Percentiles rank a stretch among this genome's conserved stretches.
Conservation (phyloP, 2,329 filamentous ascomycete genomes). For the Sarocladium kiliense region DNA sequence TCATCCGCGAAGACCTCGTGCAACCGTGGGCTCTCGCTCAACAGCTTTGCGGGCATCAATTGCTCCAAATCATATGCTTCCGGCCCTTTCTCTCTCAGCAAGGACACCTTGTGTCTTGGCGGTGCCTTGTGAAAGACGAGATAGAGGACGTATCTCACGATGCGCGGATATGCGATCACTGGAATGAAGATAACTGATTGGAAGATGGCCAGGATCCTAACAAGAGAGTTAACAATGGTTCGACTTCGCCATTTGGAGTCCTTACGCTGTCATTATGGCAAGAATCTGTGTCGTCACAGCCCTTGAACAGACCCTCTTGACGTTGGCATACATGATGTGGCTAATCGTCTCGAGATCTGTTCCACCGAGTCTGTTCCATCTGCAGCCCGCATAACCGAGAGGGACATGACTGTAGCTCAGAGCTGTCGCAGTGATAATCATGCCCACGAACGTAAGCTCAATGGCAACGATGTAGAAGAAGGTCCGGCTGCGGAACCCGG, state of each 20-base stretch:
- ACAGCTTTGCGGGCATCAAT: background rate
- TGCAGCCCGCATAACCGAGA: background rate
- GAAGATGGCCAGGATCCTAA: background rate
- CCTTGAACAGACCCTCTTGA: background rate
- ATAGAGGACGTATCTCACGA: background rate
- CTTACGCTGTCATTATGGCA: conserved; percentile 5
- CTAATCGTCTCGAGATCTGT: background rate
- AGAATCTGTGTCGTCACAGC: conserved; percentile 3
- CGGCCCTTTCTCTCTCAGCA: background rate
- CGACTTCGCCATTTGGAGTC: too few relatives aligned
- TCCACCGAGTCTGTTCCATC: background rate
- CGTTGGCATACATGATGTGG: background rate
- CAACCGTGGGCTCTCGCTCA: background rate
- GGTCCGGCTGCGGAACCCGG: background rate
- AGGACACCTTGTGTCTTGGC: background rate
- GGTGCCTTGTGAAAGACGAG: background rate
- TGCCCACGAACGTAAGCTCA: conserved; percentile 8
- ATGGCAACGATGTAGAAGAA: conserved; percentile 11
- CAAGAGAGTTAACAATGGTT: background rate
- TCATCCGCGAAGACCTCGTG: conserved; percentile 9
- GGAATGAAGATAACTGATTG: background rate
- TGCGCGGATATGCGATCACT: background rate
- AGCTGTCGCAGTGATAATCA: background rate
- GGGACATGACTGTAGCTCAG: conserved; percentile 4
- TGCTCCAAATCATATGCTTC: background rate